Evolutionary conservation across 2,329 filamentous ascomycete species (phyloP).

Genomic region (Claviceps cyperi): DNA sequence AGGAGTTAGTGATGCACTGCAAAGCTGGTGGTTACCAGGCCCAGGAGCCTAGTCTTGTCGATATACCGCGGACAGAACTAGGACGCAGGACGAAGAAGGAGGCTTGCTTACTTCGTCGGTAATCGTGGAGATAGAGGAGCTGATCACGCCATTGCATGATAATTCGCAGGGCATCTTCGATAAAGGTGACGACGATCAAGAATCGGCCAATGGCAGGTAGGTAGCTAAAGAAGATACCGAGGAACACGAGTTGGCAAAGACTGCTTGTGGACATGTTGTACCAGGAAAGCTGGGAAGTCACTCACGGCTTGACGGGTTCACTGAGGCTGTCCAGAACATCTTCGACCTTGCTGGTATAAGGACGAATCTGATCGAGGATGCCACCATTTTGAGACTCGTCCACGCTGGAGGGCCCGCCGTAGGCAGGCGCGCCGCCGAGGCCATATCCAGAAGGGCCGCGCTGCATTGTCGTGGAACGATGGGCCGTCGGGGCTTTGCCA

Average conservation of each 20-base stretch:
- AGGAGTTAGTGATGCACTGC: not conserved
- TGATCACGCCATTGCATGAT: conserved; percentile 96
- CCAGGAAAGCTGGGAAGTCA: conserved; percentile 6
- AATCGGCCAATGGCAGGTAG: conserved; percentile 92
- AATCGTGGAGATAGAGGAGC: conserved; percentile 81
- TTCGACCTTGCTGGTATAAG: conserved; percentile 97
- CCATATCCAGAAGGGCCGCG: conserved; percentile 69
- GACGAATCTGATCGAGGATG: conserved; percentile 68
- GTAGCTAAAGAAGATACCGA: conserved; percentile 43
- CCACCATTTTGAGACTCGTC: conserved; percentile 46
- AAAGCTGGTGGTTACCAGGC: not conserved
- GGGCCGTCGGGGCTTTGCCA: not conserved
- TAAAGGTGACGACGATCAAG: conserved; percentile 93
- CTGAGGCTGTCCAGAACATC: conserved; percentile 76
- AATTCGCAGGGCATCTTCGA: conserved; percentile 92
- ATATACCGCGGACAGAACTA: no score
- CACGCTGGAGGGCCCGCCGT: conserved; percentile 40
- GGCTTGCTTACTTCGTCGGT: conserved; percentile 67
- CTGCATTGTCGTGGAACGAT: conserved; percentile 16
- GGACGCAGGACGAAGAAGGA: not conserved
- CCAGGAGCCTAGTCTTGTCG: not conserved
- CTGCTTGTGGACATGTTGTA: not conserved
- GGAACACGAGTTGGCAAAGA: conserved; percentile 8
- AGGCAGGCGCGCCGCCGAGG: conserved; percentile 55
- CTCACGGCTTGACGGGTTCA: conserved; percentile 85